A percentile compares a stretch with the other conserved stretches of the same genome.
Evolutionary conservation across 1,284 basidiomycete species (phyloP).

Genomic region (Porodaedalea pini): DNA sequence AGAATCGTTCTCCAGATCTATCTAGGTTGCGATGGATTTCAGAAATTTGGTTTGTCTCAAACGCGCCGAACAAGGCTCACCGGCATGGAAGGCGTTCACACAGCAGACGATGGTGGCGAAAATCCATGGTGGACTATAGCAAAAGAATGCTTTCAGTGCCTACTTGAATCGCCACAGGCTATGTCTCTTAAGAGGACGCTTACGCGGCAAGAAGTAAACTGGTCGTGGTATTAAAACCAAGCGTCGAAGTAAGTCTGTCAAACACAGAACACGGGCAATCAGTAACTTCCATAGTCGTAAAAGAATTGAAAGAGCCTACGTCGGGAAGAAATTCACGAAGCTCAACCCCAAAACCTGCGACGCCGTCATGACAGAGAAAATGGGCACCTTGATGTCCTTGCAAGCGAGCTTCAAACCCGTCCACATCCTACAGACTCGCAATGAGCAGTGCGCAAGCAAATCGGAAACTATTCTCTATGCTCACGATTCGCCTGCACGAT

Average conservation of each 20-base stretch:
- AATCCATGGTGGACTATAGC: constrained; percentile 27
- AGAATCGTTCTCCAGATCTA: constrained; percentile 28
- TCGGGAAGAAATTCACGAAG: constrained; percentile 75
- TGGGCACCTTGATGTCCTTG: constrained; percentile 56
- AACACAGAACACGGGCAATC: constrained; percentile 20
- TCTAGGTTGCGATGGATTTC: constrained; percentile 16
- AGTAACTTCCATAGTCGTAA: not conserved
- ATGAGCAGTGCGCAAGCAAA: no score
- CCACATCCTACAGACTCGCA: constrained; percentile 42
- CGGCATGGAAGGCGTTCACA: constrained; percentile 38
- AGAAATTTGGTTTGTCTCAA: no score
- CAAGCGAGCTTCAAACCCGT: constrained; percentile 55
- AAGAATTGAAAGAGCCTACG: no score
- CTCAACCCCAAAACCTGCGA: constrained; percentile 57
- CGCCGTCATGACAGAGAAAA: constrained; percentile 55
- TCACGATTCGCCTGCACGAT: constrained; percentile 50
- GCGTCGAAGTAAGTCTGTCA: constrained; percentile 34
- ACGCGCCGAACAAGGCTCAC: constrained; percentile 33
- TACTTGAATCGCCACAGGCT: not conserved
- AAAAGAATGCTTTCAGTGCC: not conserved
- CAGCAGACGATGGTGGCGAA: constrained; percentile 29
- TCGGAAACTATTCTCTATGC: constrained; percentile 25
- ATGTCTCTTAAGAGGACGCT: constrained; percentile 23
- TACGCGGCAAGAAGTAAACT: constrained; percentile 53
- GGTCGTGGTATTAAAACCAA: constrained; percentile 36